Evolutionary conservation across 1,284 basidiomycete species (phyloP).

Genomic region (Ceraceosorus guamensis): DNA sequence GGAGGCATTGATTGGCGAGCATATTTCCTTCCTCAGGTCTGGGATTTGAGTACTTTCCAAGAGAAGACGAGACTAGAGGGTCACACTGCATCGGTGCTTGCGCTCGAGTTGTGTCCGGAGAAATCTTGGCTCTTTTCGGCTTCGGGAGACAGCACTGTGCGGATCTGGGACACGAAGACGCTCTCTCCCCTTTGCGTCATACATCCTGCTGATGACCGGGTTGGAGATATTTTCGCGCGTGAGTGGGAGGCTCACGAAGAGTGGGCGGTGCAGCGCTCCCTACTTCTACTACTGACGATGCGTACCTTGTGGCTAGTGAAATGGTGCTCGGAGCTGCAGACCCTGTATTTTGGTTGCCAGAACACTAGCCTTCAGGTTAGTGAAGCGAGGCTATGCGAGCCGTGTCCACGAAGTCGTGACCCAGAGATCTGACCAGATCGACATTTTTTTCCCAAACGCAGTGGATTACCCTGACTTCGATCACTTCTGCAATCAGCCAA

Average conservation of each 20-base stretch:
- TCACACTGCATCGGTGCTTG: slow-evolving; percentile 77
- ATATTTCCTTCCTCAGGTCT: slow-evolving; percentile 13
- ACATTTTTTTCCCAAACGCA: not conserved
- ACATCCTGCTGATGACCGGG: slow-evolving; percentile 72
- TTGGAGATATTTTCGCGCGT: slow-evolving; percentile 81
- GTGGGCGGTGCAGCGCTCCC: slow-evolving; percentile 45
- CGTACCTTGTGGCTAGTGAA: slow-evolving; percentile 64
- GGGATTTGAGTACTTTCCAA: slow-evolving; percentile 30
- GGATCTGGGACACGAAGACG: slow-evolving; percentile 77
- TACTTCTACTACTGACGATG: slow-evolving; percentile 58
- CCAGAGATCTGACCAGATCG: no score
- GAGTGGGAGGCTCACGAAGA: slow-evolving; percentile 65
- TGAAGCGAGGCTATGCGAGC: not conserved
- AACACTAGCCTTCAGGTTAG: slow-evolving; percentile 57
- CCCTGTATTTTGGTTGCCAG: slow-evolving; percentile 76
- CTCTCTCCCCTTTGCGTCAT: slow-evolving; percentile 69
- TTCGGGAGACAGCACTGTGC: slow-evolving; percentile 35
- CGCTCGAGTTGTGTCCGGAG: slow-evolving; percentile 67
- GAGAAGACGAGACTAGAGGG: slow-evolving; percentile 51
- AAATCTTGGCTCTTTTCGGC: slow-evolving; percentile 30
- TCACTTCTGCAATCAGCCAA: not conserved
- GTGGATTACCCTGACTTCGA: not conserved
- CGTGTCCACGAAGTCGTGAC: no score
- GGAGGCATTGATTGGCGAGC: no score
- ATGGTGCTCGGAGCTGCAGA: slow-evolving; percentile 66